Evolutionary conservation across 2,329 filamentous ascomycete species (phyloP).

Genomic region (Colletotrichum higginsianum): DNA sequence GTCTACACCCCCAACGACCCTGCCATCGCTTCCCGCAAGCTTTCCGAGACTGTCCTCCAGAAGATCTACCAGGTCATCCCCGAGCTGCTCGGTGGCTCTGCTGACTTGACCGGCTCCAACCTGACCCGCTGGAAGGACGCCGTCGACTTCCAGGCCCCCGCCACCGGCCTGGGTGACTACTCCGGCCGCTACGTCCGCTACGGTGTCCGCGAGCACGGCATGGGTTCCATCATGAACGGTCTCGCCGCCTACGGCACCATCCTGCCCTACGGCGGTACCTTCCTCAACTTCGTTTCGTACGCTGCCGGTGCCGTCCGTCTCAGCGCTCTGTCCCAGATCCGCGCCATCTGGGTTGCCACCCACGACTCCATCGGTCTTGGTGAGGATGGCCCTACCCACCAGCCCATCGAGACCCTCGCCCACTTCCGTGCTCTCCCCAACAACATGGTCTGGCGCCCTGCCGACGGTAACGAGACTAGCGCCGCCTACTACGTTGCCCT

Average conservation of each 20-base stretch:
- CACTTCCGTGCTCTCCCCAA: constrained; percentile 99
- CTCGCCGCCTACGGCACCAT: constrained; percentile 95
- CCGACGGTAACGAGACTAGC: constrained; percentile 98
- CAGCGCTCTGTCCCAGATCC: constrained; percentile 90
- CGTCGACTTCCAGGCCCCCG: constrained; percentile 95
- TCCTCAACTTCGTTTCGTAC: constrained; percentile 99
- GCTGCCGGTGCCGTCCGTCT: constrained; percentile 95
- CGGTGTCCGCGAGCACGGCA: constrained; percentile 92
- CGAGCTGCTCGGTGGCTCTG: constrained; percentile 95
- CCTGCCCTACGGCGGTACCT: constrained; percentile 94
- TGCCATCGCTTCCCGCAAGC: constrained; percentile 93
- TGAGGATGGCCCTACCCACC: constrained; percentile 98
- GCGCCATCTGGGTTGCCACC: constrained; percentile 94
- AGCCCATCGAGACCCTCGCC: constrained; percentile 97
- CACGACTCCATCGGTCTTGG: constrained; percentile 99
- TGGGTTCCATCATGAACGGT: constrained; percentile 96
- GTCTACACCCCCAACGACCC: constrained; percentile 89
- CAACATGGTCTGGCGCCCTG: constrained; percentile 99
- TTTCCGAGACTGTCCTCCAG: constrained; percentile 93
- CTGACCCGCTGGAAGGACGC: constrained; percentile 98
- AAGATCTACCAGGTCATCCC: constrained; percentile 88
- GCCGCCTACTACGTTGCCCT: constrained; percentile 97
- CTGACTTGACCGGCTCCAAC: constrained; percentile 98
- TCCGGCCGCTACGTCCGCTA: constrained; percentile 92
- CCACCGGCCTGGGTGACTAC: constrained; percentile 89